Conservation (phyloP, 345 rosid species). For the Diplotaxis tenuifolia region DNA sequence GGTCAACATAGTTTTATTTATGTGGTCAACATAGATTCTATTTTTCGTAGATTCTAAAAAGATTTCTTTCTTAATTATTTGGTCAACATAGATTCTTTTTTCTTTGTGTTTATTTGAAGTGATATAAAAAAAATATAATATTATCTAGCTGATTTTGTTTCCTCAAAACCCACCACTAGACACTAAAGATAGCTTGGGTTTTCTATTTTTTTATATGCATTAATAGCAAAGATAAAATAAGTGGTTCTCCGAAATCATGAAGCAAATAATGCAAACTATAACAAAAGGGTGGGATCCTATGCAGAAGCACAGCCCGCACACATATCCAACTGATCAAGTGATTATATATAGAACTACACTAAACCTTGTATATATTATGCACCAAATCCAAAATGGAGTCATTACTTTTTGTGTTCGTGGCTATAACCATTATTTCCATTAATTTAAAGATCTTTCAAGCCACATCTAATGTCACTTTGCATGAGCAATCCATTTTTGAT, state of each 20-base stretch:
- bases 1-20: neutral
- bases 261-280: neutral
- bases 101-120: no score
- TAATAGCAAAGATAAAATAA: neutral
- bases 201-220: neutral
- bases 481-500: constrained; percentile 13
- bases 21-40: neutral
- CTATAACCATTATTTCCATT: constrained; percentile 5
- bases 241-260: neutral
- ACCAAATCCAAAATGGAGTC: constrained; percentile 8
- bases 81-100: neutral
- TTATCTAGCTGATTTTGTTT: no score
- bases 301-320: neutral
- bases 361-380: neutral
- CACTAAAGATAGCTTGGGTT: no score
- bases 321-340: neutral
- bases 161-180: no score
- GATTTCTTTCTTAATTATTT: neutral
- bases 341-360: neutral
- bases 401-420: neutral
- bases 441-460: constrained; percentile 7
- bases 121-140: no score
- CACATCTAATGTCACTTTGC: constrained; percentile 1
- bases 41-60: neutral
- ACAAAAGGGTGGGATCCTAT: neutral